Base-by-base conservation (phyloP, 2,329 filamentous ascomycete genomes). In the Colletotrichum zoysiae region DNA sequence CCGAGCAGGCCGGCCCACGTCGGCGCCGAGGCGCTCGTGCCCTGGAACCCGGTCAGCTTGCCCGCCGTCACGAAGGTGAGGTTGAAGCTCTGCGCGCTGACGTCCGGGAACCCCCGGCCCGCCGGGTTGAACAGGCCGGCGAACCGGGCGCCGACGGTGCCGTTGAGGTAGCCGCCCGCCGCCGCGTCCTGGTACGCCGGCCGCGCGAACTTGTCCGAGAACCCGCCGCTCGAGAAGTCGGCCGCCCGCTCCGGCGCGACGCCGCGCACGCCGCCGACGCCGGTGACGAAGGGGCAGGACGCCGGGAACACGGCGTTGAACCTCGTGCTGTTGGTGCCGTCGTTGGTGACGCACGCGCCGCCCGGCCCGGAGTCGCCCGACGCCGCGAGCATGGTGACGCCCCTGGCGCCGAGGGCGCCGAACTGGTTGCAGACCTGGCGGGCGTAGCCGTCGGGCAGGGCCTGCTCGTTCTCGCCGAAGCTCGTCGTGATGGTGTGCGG, bases 401-500 rank as follows among this genome's bases (percentile, higher is more conserved):
- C 92, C 14, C 91, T 88, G 1, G 88, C 85, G 30, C 90, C 90
- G 6, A 94, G 86, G 72, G 91, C 88, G 42, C 85, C 85, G 80
- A 92, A 93, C 26, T 89, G 86, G 67, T 87, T 84, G 76, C 87
- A 86, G 16, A 83, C 78, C 14, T 81, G 79, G 16, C 76, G 83
- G 9, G 89, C 87, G 77, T 93, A 93, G 4, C 84, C 81, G 30
- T 81, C 80, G 0, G 90, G 90, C 0, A 93, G 83, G 4, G 85
- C 86, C 78, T 91, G 90, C 77, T 94, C 92, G 58, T 90, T 85
- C 75, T 92, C 90, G 35, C 90, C 91, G 77, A 93, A 94, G 0
- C 91, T 93, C n/a, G 90, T 91, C 51, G 86, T 87, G 53, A 94
- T 84, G 23, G 92, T 88, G 4, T 88, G 85, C 0, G 92, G 91